These are phyloP conservation scores for Aotearoamyces nothofagi DNA, from an alignment of 2,329 filamentous ascomycete species.

Conservation along the genomic window DNA sequence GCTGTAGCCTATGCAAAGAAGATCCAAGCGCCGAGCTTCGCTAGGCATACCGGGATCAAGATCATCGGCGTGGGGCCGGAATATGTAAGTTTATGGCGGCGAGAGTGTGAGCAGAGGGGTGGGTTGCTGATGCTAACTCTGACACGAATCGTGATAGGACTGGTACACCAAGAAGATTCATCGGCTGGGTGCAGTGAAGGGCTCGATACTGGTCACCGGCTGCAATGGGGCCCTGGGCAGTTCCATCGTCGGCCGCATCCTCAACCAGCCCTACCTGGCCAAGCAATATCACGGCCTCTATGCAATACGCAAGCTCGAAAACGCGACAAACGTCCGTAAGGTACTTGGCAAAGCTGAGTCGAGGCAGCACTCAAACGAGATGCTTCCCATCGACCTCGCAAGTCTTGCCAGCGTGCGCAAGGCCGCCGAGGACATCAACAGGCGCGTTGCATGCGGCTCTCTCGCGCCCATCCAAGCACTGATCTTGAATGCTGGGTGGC, in stretches of 20 bases:
- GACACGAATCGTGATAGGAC: no score
- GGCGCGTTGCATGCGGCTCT: slow-evolving; percentile 6
- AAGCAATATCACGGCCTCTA: slow-evolving; percentile 11
- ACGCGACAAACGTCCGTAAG: slow-evolving; percentile 1
- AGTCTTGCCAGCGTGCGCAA: slow-evolving; percentile 5
- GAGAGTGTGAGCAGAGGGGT: no score
- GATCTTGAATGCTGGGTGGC: slow-evolving; percentile 11
- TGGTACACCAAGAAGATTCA: no score
- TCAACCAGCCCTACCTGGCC: slow-evolving; percentile 4
- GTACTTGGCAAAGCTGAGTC: slow-evolving; percentile 1
- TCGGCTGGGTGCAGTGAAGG: no score
- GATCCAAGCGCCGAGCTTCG: no score
- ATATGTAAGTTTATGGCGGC: no score
- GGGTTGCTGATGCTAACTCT: no score
- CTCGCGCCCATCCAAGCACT: slow-evolving; percentile 11
- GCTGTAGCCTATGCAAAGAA: no score
- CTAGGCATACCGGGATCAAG: no score
- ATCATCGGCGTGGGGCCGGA: no score
- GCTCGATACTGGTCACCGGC: slow-evolving; percentile 13
- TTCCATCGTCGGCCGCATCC: slow-evolving; percentile 8
- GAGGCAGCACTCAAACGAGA: slow-evolving; percentile 2
- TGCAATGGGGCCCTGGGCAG: slow-evolving; percentile 14
- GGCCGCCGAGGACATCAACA: slow-evolving; percentile 8
- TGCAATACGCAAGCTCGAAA: slow-evolving; percentile 7
- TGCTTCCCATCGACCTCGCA: slow-evolving; percentile 3